Conservation (phyloP, 768 basidiomycete genomes). For the Tulasnella sp. region DNA sequence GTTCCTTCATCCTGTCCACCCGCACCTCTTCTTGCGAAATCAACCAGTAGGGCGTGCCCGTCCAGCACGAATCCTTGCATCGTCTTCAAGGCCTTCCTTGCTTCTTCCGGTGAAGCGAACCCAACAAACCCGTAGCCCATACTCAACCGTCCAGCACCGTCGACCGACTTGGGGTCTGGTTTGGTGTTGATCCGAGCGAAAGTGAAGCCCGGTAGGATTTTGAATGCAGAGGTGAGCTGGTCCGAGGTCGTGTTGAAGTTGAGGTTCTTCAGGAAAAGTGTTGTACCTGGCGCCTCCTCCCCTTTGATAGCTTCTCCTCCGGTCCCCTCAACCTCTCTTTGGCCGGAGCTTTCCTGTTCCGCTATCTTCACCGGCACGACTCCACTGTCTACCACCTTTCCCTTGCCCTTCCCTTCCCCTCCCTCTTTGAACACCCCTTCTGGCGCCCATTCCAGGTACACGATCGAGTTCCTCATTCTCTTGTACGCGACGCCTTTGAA, state of each 20-base stretch:
- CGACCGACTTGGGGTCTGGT: slow-evolving; percentile 70
- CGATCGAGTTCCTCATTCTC: slow-evolving; percentile 82
- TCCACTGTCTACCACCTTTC: slow-evolving; percentile 38
- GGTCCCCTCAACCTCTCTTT: slow-evolving; percentile 29
- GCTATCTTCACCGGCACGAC: slow-evolving; percentile 50
- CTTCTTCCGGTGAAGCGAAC: slow-evolving; percentile 74
- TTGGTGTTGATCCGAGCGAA: slow-evolving; percentile 60
- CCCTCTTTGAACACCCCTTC: slow-evolving; percentile 66
- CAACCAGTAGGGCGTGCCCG: slow-evolving; percentile 80
- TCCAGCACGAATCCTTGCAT: slow-evolving; percentile 84
- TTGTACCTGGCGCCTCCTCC: slow-evolving; percentile 58
- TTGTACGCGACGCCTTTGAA: slow-evolving; percentile 85
- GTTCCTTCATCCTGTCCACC: slow-evolving; percentile 50
- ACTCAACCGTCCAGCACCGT: slow-evolving; percentile 66
- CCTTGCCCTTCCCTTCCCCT: slow-evolving; percentile 26
- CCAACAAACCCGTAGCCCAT: slow-evolving; percentile 98
- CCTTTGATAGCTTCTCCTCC: slow-evolving; percentile 40
- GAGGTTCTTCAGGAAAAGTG: slow-evolving; percentile 93
- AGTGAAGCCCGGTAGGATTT: slow-evolving; percentile 78
- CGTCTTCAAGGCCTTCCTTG: slow-evolving; percentile 71
- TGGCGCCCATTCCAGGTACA: slow-evolving; percentile 94
- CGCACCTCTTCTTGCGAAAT: slow-evolving; percentile 80
- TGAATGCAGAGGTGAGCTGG: slow-evolving; percentile 68
- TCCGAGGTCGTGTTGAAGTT: slow-evolving; percentile 88
- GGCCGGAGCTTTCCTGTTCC: slow-evolving; percentile 45